Percentiles rank a stretch among this genome's conserved stretches.
These are phyloP conservation scores for Dothideomycetes sp. DNA, from an alignment of 2,329 filamentous ascomycete genomes.

Conservation along the genomic window DNA sequence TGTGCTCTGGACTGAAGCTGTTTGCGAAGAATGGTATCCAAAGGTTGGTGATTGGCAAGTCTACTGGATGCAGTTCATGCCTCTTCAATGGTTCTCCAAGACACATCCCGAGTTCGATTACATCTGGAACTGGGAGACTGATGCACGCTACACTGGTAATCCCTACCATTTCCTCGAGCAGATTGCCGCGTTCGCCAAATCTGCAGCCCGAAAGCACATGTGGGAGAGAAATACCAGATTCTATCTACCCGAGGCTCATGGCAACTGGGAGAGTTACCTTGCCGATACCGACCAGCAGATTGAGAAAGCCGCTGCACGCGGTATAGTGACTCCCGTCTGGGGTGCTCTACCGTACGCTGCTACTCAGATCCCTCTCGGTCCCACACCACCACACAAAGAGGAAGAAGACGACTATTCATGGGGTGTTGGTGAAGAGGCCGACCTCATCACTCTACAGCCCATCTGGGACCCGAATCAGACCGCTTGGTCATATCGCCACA, in stretches of 20 bases:
- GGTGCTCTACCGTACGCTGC: constrained; percentile 65
- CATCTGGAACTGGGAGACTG: constrained; percentile 80
- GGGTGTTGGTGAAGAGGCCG: constrained; percentile 85
- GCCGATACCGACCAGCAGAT: constrained; percentile 35
- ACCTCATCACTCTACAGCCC: constrained; percentile 84
- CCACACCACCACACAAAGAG: constrained; percentile 59
- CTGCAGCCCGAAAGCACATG: constrained; percentile 48
- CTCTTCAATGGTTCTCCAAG: constrained; percentile 65
- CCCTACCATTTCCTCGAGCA: constrained; percentile 71
- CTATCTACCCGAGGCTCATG: constrained; percentile 46
- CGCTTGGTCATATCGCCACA: constrained; percentile 55
- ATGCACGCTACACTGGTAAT: constrained; percentile 69
- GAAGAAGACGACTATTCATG: constrained; percentile 75
- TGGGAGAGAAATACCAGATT: constrained; percentile 51
- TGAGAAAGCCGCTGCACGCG: constrained; percentile 29
- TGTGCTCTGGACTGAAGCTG: constrained; percentile 60
- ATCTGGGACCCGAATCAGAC: constrained; percentile 85
- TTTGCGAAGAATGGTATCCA: constrained; percentile 41
- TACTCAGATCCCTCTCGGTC: constrained; percentile 68
- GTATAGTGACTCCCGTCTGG: constrained; percentile 60
- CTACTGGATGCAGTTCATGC: constrained; percentile 56
- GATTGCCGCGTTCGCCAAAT: constrained; percentile 45
- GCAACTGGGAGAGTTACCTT: constrained; percentile 39
- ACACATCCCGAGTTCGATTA: constrained; percentile 72
- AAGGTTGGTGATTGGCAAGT: constrained; percentile 41